Evolutionary conservation across 495 filamentous ascomycete species (phyloP).

Genomic region (Xylaria bambusicola): DNA sequence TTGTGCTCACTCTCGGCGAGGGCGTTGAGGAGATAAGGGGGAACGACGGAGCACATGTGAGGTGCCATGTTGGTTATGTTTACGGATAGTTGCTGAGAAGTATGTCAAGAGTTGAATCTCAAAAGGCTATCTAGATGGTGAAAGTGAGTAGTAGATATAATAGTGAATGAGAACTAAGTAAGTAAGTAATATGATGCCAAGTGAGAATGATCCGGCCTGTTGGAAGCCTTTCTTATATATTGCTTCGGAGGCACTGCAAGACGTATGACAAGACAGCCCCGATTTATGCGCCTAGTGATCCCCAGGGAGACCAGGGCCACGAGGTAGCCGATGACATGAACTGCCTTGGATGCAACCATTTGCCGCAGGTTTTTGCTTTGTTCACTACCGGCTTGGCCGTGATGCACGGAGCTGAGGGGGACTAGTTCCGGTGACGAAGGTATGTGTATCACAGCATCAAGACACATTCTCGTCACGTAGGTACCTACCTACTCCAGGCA

Average conservation of each 20-base stretch:
- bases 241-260: neutral
- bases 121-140: neutral
- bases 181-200: neutral
- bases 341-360: neutral
- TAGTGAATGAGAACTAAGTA: neutral
- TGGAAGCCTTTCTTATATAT: too few relatives aligned
- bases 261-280: neutral
- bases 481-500: neutral
- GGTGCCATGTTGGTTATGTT: slow-evolving; percentile 27
- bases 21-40: slow-evolving; percentile 41
- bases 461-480: slow-evolving; percentile 2
- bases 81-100: neutral
- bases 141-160: neutral
- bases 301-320: neutral
- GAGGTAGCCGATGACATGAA: neutral
- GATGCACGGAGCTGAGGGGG: neutral
- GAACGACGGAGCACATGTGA: slow-evolving; percentile 38
- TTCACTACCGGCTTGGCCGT: neutral
- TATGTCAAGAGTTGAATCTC: too few relatives aligned
- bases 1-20: slow-evolving; percentile 36
- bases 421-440: slow-evolving; percentile 1
- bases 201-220: too few relatives aligned
- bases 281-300: neutral
- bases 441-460: slow-evolving; percentile 8
- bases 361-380: neutral